phyloP scores from a whole-genome alignment of 139 green algal species.

The Coelastrella sp. region DNA sequence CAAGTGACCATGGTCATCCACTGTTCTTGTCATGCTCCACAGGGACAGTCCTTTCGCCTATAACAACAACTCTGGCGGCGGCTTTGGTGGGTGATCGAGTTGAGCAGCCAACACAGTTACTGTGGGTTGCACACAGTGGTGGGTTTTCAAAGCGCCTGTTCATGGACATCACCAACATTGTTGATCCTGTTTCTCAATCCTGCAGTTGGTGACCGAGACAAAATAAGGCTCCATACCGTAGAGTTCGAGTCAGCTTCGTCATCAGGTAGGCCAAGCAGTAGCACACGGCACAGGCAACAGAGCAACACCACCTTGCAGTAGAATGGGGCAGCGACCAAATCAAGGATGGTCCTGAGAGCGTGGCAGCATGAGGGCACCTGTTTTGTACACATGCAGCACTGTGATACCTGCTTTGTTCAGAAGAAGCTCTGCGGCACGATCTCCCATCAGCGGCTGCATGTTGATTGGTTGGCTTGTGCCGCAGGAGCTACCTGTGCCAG shows the following conservation, averaged over 20 bases:
- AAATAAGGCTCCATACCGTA: constrained; percentile 79
- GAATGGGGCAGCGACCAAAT: too few species aligned
- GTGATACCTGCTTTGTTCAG: background rate
- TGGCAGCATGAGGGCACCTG: background rate
- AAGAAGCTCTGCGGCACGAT: background rate
- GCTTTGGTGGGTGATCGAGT: constrained; percentile 75
- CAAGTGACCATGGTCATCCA: background rate
- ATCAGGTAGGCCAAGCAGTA: constrained; percentile 59
- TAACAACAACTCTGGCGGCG: constrained; percentile 85
- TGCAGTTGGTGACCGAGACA: constrained; percentile 84
- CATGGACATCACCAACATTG: background rate
- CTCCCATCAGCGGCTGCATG: too few species aligned
- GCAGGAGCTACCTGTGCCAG: constrained; percentile 63
- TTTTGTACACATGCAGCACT: background rate
- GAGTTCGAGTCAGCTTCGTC: constrained; percentile 78
- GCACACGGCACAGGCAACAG: too few species aligned
- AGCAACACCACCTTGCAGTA: too few species aligned
- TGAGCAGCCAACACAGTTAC: background rate
- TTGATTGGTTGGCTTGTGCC: background rate
- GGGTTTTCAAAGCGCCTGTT: too few species aligned
- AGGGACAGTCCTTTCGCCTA: constrained; percentile 67
- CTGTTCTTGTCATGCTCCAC: background rate
- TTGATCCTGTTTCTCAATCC: background rate
- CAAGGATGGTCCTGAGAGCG: too few species aligned
- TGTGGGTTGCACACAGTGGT: background rate